A percentile compares a stretch with the other conserved stretches of the same genome.
Conservation (phyloP, 306 rosid species). For the Psophocarpus tetragonolobus region DNA sequence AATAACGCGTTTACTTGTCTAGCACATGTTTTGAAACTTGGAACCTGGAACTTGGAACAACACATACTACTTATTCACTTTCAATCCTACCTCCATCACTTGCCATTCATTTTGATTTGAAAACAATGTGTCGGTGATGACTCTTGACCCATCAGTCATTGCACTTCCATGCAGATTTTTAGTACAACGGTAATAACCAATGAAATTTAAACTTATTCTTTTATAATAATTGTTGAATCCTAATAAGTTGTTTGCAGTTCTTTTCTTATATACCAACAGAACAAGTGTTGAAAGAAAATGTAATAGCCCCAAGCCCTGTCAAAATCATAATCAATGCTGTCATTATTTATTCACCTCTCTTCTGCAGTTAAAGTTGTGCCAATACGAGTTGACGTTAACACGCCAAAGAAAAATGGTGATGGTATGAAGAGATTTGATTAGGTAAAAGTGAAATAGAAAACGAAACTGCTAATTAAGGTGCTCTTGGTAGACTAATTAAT, state of each 20-base stretch:
- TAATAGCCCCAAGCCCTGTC: not conserved
- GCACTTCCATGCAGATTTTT: not conserved
- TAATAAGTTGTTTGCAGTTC: not conserved
- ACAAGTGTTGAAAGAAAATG: not conserved
- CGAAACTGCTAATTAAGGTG: not conserved
- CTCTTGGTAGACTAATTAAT: not conserved
- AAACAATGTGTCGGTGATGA: slow-evolving; percentile 13
- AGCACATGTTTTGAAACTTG: not conserved
- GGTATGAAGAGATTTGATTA: not conserved
- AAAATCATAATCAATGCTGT: not conserved
- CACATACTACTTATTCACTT: not conserved
- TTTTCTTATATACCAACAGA: too few relatives aligned
- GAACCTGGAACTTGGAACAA: not conserved
- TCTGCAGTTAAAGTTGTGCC: too few relatives aligned
- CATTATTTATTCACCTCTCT: not conserved
- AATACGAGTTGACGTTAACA: not conserved
- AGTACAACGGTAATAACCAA: not conserved
- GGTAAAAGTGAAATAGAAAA: not conserved
- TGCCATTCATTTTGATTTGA: not conserved
- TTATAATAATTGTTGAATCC: not conserved
- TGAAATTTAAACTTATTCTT: not conserved
- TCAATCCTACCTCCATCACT: not conserved
- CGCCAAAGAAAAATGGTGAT: not conserved
- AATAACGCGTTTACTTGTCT: slow-evolving; percentile 29
- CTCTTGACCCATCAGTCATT: not conserved